Conservation (phyloP, 495 filamentous ascomycete genomes). For the Clavariopsis aquatica region DNA sequence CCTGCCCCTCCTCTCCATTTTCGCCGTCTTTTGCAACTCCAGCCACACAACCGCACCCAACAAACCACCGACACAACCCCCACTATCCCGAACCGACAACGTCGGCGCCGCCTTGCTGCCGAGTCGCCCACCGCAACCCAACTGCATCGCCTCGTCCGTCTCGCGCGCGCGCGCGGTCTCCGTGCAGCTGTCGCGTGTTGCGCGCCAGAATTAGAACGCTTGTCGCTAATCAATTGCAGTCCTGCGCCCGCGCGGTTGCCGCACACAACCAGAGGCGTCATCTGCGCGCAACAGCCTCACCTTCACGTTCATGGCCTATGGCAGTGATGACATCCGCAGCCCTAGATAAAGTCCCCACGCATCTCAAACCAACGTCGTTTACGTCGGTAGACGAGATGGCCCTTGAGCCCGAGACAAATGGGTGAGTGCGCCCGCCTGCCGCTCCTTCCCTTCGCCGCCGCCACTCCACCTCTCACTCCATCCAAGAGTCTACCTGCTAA, state of each 20-base stretch:
- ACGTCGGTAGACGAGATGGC: conserved; percentile 51
- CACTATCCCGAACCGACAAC: not conserved
- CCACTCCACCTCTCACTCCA: conserved; percentile 3
- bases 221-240: conserved; percentile 1
- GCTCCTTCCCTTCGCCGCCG: conserved; percentile 10
- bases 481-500: conserved; percentile 9
- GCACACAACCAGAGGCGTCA: conserved; percentile 8
- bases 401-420: conserved; percentile 50
- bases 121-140: not conserved
- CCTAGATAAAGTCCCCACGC: conserved; percentile 43
- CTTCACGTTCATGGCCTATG: conserved; percentile 43
- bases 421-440: conserved; percentile 47
- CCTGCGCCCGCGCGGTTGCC: not conserved
- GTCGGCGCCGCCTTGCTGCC: not conserved
- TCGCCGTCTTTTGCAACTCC: not conserved
- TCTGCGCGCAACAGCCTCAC: not conserved
- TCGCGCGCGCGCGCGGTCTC: not conserved
- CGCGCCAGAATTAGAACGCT: conserved; percentile 6
- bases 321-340: conserved; percentile 58
- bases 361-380: conserved; percentile 52
- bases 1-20: conserved; percentile 14
- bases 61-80: conserved; percentile 5
- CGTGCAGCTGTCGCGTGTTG: conserved; percentile 4
- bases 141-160: not conserved
- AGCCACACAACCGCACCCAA: conserved; percentile 6